Percentiles rank a stretch among this genome's conserved stretches.
Evolutionary conservation across 257 asterid species (phyloP).

Genomic region (Thymus quinquecostatus): DNA sequence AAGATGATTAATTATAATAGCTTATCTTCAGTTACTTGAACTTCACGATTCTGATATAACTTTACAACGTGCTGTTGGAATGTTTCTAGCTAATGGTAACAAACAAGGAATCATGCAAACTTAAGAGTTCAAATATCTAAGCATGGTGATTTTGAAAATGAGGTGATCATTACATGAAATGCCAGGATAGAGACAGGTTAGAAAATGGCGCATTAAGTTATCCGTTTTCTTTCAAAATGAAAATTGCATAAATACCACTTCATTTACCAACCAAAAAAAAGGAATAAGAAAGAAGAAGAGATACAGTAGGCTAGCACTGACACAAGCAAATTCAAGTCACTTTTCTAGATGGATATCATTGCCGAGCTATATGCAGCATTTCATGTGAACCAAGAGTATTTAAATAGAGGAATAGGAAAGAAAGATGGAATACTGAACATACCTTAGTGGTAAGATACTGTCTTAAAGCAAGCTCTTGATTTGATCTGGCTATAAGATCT

Average conservation of each 20-base stretch:
- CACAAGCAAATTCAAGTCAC: background rate
- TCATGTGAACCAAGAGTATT: background rate
- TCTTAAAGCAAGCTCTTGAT: slow-evolving; percentile 63
- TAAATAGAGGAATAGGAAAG: background rate
- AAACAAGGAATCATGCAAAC: slow-evolving; percentile 12
- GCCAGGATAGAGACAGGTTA: background rate
- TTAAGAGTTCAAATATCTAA: background rate
- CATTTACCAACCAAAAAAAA: background rate
- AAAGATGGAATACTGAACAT: slow-evolving; percentile 14
- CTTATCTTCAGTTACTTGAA: slow-evolving; percentile 18
- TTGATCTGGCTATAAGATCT: slow-evolving; percentile 56
- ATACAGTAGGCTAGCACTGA: background rate
- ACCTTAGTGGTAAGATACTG: slow-evolving; percentile 63
- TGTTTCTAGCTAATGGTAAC: background rate
- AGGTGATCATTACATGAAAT: slow-evolving; percentile 1
- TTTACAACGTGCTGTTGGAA: background rate
- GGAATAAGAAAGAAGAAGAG: background rate
- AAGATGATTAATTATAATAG: background rate
- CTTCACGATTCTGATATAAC: background rate
- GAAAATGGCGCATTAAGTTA: background rate
- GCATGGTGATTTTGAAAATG: background rate
- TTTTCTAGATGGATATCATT: background rate
- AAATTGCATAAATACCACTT: background rate
- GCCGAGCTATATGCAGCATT: slow-evolving; percentile 5
- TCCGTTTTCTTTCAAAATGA: background rate